Conservation (phyloP, 495 filamentous ascomycete genomes). For the Lichenothelia convexa region DNA sequence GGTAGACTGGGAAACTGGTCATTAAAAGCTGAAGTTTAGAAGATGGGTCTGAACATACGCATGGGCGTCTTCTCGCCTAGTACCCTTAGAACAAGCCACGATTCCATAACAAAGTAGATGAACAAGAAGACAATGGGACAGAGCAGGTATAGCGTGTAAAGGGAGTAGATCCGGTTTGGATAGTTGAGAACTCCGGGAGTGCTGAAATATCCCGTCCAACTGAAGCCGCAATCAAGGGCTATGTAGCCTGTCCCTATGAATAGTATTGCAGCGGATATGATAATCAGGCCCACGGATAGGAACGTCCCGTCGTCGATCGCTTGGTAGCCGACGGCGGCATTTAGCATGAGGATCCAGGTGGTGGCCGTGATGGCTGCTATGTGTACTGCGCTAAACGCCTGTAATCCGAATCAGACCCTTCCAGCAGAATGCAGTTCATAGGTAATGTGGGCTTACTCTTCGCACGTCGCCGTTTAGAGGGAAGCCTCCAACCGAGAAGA, state of each 20-base stretch:
- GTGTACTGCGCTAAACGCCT: constrained; percentile 90
- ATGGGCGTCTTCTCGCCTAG: constrained; percentile 77
- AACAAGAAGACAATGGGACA: constrained; percentile 76
- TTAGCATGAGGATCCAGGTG: constrained; percentile 79
- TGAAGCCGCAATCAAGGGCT: constrained; percentile 78
- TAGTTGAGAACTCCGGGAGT: constrained; percentile 26
- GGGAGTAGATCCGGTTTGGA: constrained; percentile 50
- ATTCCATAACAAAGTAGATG: constrained; percentile 65
- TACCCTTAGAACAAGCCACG: constrained; percentile 62
- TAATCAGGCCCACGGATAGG: constrained; percentile 57
- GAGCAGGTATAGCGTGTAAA: constrained; percentile 90
- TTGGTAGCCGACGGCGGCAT: constrained; percentile 84
- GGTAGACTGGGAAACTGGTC: constrained; percentile 40
- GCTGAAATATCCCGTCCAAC: constrained; percentile 63
- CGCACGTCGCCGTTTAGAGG: constrained; percentile 50
- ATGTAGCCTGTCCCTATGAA: constrained; percentile 93
- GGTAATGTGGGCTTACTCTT: constrained; percentile 29
- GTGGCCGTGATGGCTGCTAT: constrained; percentile 77
- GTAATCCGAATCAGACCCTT: too few species aligned
- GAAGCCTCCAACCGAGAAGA: constrained; percentile 85
- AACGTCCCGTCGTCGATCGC: constrained; percentile 84
- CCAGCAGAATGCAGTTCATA: neutral
- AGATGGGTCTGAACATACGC: constrained; percentile 30
- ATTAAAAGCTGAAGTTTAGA: constrained; percentile 5
- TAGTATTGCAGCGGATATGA: constrained; percentile 45